A percentile compares a stretch with the other conserved stretches of the same genome.
phyloP scores from a whole-genome alignment of 1,284 basidiomycete genomes.

The Leccinum pachyderme region DNA sequence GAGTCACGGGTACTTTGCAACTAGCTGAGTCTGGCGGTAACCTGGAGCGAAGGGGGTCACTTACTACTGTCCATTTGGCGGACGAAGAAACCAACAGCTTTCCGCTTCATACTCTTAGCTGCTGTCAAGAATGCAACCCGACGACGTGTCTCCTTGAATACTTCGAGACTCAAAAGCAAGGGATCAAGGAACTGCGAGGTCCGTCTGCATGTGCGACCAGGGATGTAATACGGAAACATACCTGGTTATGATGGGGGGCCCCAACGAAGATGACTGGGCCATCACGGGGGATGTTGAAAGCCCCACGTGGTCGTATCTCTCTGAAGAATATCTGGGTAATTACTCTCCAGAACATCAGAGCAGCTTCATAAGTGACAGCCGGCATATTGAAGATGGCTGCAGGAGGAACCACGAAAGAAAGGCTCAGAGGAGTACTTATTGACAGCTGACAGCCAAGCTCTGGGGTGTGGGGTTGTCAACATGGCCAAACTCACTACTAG shows the following conservation, averaged over 20 bases:
- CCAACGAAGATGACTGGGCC: slow-evolving; percentile 97
- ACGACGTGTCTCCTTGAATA: slow-evolving; percentile 80
- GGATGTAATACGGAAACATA: slow-evolving; percentile 32
- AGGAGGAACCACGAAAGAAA: slow-evolving; percentile 19
- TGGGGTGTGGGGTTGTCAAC: slow-evolving; percentile 20
- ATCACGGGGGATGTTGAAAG: slow-evolving; percentile 90
- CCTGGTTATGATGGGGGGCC: slow-evolving; percentile 96
- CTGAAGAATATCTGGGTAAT: slow-evolving; percentile 97
- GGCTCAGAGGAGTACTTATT: neutral
- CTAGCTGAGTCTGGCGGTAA: slow-evolving; percentile 10
- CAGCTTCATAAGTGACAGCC: slow-evolving; percentile 52
- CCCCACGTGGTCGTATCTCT: slow-evolving; percentile 92
- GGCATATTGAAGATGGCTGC: slow-evolving; percentile 21
- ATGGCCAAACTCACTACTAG: slow-evolving; percentile 27
- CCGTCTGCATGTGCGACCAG: slow-evolving; percentile 5
- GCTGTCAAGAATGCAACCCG: slow-evolving; percentile 90
- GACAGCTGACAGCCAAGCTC: too few relatives aligned
- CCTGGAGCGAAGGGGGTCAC: slow-evolving; percentile 34
- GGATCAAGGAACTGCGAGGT: slow-evolving; percentile 88
- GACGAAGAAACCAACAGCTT: slow-evolving; percentile 81
- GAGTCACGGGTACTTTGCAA: slow-evolving; percentile 81
- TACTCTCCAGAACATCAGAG: slow-evolving; percentile 75
- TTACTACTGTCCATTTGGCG: slow-evolving; percentile 88
- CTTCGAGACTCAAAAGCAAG: slow-evolving; percentile 85
- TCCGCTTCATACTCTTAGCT: slow-evolving; percentile 87